These are phyloP conservation scores for Colletotrichum chrysophilum DNA, from an alignment of 2,329 filamentous ascomycete genomes.

Conservation along the genomic window DNA sequence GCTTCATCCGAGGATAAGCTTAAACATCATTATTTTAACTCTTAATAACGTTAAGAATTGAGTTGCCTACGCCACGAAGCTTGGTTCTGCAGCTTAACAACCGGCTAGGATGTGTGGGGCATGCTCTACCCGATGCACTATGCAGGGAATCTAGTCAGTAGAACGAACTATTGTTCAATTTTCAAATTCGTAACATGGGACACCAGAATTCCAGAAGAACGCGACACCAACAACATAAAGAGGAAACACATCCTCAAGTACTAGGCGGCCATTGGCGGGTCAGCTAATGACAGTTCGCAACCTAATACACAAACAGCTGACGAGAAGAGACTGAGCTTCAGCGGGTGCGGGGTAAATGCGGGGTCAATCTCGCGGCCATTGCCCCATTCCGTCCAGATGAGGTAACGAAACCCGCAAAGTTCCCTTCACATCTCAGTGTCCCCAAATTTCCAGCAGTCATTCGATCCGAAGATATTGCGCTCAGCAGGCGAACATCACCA, in stretches of 20 bases:
- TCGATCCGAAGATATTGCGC: not conserved
- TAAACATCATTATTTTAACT: not conserved
- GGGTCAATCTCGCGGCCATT: not conserved
- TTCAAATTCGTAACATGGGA: not conserved
- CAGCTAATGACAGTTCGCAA: not conserved
- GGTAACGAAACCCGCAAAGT: not conserved
- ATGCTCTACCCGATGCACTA: not conserved
- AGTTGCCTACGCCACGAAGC: not conserved
- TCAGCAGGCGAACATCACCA: not conserved
- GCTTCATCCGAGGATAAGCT: not conserved
- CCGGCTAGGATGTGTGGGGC: not conserved
- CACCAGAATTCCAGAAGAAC: not conserved
- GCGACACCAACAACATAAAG: not conserved
- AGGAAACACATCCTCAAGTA: not conserved
- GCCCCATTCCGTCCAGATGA: not conserved
- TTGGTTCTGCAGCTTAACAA: not conserved
- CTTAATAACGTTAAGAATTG: not conserved
- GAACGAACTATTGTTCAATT: not conserved
- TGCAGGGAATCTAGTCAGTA: not conserved
- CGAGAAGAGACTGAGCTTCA: not conserved
- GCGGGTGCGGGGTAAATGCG: not conserved
- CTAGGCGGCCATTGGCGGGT: not conserved
- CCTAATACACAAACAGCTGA: not conserved
- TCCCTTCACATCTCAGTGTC: not conserved
- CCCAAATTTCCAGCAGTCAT: not conserved